Base-by-base conservation (phyloP, 768 basidiomycete genomes). In the Phaffia australis region DNA sequence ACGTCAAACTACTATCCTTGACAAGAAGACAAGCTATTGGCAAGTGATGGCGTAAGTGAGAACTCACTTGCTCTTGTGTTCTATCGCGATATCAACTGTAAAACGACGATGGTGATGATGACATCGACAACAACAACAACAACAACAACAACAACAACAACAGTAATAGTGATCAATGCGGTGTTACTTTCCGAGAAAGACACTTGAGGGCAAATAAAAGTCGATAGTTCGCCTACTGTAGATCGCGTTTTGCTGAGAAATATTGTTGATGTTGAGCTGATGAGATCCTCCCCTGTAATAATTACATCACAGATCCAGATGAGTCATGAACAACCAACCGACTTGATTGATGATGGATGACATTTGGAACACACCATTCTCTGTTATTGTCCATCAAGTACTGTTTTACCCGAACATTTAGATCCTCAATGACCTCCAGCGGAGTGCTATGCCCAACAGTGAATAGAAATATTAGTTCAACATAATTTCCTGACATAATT, bases 361-460 rank as follows among this genome's bases (percentile, higher is more conserved):
- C 29, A 8, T 30, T 63, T 19, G 64, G 63, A 11, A 68, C 67
- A 52, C 69, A 83, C 87, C 87, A 89, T 71, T 89, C 87, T 30
- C 87, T 83, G 67, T 72, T 70, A 72, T 88, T 87, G 35, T 79
- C 77, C 25, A 76, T 72, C 52, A 88, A 80, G 71, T 86, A 89
- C 0, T 80, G 75, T 62, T 80, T 79, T 21, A 89, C 78, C 54
- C 81, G 82, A n/a, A 71, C 72, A 52, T 79, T 83, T 48, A 89
- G 79, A 71, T 83, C 81, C 72, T 88, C 87, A 21, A 89, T 79
- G 14, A 70, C 77, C 71, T 87, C 84, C 69, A 89, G 78, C 0
- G 87, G 81, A 0, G 87, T 88, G 70, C 35, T 42, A 42, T 42
- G 4, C 35, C 35, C 35, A 11, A 11, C 35, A 42, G 35, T 42